These are phyloP conservation scores for Taxillus chinensis DNA, from an alignment of 164 flowering plant species.

Conservation along the genomic window DNA sequence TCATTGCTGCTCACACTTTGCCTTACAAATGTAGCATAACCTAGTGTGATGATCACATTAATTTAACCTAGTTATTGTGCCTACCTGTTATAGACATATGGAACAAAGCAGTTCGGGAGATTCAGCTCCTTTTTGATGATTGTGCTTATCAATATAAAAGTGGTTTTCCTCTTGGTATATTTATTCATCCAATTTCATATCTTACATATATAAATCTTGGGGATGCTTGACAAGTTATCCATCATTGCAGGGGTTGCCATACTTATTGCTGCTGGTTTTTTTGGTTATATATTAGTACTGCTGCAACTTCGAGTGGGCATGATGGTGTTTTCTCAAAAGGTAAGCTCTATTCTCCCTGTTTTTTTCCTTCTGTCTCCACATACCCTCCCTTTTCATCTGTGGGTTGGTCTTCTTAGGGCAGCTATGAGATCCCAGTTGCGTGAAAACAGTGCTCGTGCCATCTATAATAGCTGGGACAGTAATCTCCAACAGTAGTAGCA, in stretches of 20 bases:
- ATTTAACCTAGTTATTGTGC: too few species aligned
- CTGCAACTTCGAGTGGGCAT: constrained; percentile 69
- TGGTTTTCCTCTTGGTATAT: constrained; percentile 73
- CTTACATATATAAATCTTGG: too few species aligned
- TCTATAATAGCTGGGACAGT: neutral
- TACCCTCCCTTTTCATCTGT: constrained; percentile 2
- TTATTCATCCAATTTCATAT: neutral
- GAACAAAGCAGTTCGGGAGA: constrained; percentile 82
- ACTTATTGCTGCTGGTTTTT: constrained; percentile 74
- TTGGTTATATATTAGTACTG: constrained; percentile 89
- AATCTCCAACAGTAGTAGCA: neutral
- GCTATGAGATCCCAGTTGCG: constrained; percentile 48
- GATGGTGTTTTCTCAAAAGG: constrained; percentile 49
- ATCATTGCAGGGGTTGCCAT: constrained; percentile 65
- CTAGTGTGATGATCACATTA: too few species aligned
- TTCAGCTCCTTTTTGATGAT: constrained; percentile 87
- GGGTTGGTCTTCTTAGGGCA: constrained; percentile 77
- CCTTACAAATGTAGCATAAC: too few species aligned
- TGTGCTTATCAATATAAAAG: constrained; percentile 84
- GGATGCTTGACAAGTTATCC: neutral
- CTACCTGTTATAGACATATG: constrained; percentile 86
- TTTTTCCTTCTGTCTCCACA: neutral
- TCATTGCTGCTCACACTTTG: too few species aligned
- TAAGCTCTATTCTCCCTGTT: constrained; percentile 22
- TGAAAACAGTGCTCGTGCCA: neutral